Conservation (phyloP, 192 early-diverging fungal species). For the Hyaloraphidium curvatum region DNA sequence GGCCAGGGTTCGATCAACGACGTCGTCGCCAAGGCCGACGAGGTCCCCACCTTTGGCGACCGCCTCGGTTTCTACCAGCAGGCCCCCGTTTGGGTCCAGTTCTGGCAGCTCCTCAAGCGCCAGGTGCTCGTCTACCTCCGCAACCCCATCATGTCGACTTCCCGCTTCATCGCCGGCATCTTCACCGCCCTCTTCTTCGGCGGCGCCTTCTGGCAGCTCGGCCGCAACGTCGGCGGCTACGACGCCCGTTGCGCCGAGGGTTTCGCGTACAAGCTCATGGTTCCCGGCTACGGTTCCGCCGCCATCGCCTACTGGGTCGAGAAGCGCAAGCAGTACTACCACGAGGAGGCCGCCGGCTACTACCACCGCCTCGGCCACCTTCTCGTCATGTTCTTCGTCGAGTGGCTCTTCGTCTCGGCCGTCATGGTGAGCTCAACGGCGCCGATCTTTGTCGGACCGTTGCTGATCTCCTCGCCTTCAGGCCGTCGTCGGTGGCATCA, state of each 20-base stretch:
- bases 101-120: background rate
- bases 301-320: constrained; percentile 2
- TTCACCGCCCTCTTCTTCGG: constrained; percentile 6
- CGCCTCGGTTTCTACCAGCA: constrained; percentile 8
- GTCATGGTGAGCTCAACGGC: background rate
- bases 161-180: constrained; percentile 6
- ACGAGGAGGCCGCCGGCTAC: constrained; percentile 2
- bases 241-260: background rate
- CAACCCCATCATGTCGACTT: constrained; percentile 6
- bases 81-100: background rate
- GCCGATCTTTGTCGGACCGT: background rate
- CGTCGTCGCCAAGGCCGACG: background rate
- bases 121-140: constrained; percentile 3
- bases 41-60: background rate
- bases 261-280: background rate
- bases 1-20: constrained; percentile 6
- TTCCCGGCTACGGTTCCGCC: constrained; percentile 1
- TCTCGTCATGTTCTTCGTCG: background rate
- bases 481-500: background rate
- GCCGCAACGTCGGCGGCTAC: background rate
- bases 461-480: background rate
- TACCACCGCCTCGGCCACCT: background rate
- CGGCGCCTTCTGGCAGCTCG: constrained; percentile 6
- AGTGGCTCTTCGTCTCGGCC: background rate
- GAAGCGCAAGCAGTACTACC: constrained; percentile 2